Percentiles rank a stretch among this genome's conserved stretches.
Conservation (phyloP, 2,329 filamentous ascomycete genomes). For the Macrophomina tecta region DNA sequence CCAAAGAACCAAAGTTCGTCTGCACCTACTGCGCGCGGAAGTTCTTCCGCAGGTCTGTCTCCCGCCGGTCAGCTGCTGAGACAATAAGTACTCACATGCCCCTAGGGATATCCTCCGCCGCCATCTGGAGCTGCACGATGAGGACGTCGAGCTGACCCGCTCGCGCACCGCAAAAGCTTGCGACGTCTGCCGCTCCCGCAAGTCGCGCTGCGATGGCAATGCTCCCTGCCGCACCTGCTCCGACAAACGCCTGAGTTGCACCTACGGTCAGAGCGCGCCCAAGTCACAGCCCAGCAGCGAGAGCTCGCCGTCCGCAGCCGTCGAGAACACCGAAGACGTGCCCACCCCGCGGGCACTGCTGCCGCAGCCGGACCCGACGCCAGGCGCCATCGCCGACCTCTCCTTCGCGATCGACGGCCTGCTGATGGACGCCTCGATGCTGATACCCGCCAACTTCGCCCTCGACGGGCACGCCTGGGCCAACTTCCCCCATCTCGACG, state of each 20-base stretch:
- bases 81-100: neutral
- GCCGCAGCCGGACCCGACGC: neutral
- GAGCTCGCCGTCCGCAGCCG: neutral
- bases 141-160: constrained; percentile 5
- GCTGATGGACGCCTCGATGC: constrained; percentile 7
- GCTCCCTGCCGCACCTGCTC: constrained; percentile 9
- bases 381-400: neutral
- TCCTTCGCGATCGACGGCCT: neutral
- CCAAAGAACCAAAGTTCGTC: neutral
- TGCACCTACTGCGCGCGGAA: constrained; percentile 14
- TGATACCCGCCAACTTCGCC: constrained; percentile 3
- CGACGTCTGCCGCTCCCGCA: constrained; percentile 17
- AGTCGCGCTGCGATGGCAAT: constrained; percentile 5
- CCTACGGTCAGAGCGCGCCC: neutral
- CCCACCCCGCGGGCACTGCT: neutral
- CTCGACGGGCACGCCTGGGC: constrained; percentile 12
- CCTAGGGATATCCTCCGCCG: constrained; percentile 20
- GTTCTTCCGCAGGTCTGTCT: constrained; percentile 13
- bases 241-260: neutral
- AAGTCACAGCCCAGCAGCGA: neutral
- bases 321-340: constrained; percentile 1
- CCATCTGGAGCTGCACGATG: constrained; percentile 10
- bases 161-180: constrained; percentile 14
- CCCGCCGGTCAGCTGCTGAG: neutral
- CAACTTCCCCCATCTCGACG: constrained; percentile 14